A percentile compares a stretch with the other conserved stretches of the same genome.
Evolutionary conservation across 163 green algal species (phyloP).

Genomic region (Scenedesmus sp.): DNA sequence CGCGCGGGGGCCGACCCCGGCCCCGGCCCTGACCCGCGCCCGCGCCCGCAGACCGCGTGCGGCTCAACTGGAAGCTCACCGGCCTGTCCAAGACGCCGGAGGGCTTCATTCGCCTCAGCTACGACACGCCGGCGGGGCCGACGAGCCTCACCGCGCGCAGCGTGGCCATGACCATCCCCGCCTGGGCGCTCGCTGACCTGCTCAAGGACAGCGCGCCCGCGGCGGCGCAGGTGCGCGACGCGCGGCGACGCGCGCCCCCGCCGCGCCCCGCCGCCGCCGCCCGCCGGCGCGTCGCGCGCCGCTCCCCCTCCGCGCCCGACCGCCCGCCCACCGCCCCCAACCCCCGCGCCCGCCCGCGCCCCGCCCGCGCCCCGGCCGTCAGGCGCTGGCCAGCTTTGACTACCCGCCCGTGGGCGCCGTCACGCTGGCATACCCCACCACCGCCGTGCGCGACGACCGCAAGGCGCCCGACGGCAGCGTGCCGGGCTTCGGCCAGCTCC

Average conservation of each 20-base stretch:
- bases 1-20: not conserved
- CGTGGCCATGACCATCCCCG: constrained; percentile 88
- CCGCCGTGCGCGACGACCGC: constrained; percentile 83
- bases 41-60: constrained; percentile 90
- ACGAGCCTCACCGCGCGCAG: constrained; percentile 62
- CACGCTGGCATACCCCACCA: constrained; percentile 90
- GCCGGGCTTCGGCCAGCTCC: constrained; percentile 97
- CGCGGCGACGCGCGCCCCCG: too few species aligned
- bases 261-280: too few species aligned
- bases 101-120: constrained; percentile 73
- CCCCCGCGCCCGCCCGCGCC: too few species aligned
- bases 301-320: too few species aligned
- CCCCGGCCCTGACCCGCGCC: constrained; percentile 20
- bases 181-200: constrained; percentile 88
- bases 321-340: too few species aligned
- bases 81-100: constrained; percentile 29
- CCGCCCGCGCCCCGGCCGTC: too few species aligned
- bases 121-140: constrained; percentile 85
- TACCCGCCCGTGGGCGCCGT: constrained; percentile 97
- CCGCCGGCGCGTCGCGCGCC: too few species aligned
- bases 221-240: constrained; percentile 65
- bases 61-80: constrained; percentile 62
- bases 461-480: constrained; percentile 76
- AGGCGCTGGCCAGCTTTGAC: constrained; percentile 86
- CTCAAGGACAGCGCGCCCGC: constrained; percentile 57